Evolutionary conservation across 768 basidiomycete species (phyloP), one percentile per base, ranked within the genome.

Genomic region (Dentipellis fragilis): DNA sequence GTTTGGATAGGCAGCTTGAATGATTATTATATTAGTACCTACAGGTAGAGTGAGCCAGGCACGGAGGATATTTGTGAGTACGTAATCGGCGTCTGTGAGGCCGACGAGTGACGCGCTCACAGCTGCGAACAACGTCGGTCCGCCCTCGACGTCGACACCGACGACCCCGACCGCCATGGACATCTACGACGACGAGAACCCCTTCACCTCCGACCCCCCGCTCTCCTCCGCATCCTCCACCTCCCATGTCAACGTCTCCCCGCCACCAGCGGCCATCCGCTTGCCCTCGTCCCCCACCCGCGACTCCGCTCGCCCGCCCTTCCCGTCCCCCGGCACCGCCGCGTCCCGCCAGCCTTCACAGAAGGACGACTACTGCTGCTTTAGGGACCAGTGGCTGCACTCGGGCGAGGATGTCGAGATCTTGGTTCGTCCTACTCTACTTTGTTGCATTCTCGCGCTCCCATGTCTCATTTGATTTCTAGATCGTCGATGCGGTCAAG

Each of bases 401-500:
- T 85, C 83, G 0, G 88, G 87, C 49, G 88, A 91, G 46, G 89
- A 90, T 64, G 73, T 81, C 17, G 89, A 91, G 71, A 87, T 93
- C 63, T 65, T 80, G 72, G 90, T 90, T 29, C 29, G 29, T n/a
- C 29, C 29, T 29, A 6, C 29, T 29, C 57, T 54, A 84, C 73
- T 36, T 22, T 19, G 9, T 16, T 7, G 35, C 36, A 3, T 11
- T 29, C 3, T 29, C 29, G 29, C 29, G 29, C 29, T 29, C 29
- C 29, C 29, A 29, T 29, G 29, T 29, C 29, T 21, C 19, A 42
- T 23, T 37, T 45, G 29, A 22, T 22, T 14, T 21, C 16, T 68
- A 96, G 93, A 97, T 99, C 60, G 80, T 84, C 36, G 95, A 98
- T 65, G 95, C 96, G 12, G 84, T 89, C 71, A 99, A 99, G 81